phyloP scores from a whole-genome alignment of 2,329 filamentous ascomycete genomes.

The Botrytis deweyae region DNA sequence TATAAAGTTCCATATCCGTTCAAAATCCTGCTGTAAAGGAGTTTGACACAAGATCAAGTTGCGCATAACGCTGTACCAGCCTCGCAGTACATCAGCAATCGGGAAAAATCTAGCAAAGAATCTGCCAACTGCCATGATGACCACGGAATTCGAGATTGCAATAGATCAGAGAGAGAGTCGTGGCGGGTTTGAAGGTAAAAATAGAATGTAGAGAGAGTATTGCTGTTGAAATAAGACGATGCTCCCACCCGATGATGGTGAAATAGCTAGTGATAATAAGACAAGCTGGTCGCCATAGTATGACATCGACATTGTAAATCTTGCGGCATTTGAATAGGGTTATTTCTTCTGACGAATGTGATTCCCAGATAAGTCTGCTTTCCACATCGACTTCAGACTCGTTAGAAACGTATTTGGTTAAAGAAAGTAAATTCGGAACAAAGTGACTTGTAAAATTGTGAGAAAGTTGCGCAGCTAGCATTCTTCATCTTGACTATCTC shows the following conservation, averaged over 20 bases:
- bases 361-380: neutral
- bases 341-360: neutral
- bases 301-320: neutral
- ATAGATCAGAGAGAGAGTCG: neutral
- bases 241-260: neutral
- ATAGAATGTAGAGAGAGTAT: neutral
- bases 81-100: neutral
- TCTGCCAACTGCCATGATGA: fast-evolving
- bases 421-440: neutral
- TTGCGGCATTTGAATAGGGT: neutral
- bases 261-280: neutral
- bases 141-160: neutral
- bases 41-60: fast-evolving
- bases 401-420: fast-evolving
- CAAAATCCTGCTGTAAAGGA: neutral
- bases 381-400: neutral
- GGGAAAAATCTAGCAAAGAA: neutral
- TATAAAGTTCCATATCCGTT: neutral
- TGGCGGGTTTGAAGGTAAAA: neutral
- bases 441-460: too few relatives aligned
- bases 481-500: neutral
- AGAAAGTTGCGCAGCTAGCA: too few relatives aligned
- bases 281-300: fast-evolving
- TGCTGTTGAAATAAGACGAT: neutral
- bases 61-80: neutral